Base-by-base conservation (phyloP, 2,329 filamentous ascomycete genomes). In the Xenoacremonium recifei region DNA sequence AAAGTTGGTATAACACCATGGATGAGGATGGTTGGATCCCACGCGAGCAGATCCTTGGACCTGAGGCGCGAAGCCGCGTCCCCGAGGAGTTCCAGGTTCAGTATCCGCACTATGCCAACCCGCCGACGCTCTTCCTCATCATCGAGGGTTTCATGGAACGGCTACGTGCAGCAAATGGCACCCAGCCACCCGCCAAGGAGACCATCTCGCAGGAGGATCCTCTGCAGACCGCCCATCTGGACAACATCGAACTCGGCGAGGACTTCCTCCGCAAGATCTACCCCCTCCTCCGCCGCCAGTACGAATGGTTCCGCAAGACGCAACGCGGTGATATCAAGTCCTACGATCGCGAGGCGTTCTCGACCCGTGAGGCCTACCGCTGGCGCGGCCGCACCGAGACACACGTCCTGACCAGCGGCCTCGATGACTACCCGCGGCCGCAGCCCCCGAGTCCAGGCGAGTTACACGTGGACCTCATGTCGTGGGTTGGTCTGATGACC, bases 1-100 rank as follows among this genome's bases (percentile, higher is more conserved):
- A 86, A 69, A 96, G 89, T 67, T 99, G 93, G 93, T 95, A 95
- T 70, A 89, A 85, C 50, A 79, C 95, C 15, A 96, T 97, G 80
- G 93, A 99, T 53, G 87, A 93, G 13, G 90, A 97, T 63, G 93
- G 93, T 40, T 99, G 93, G 93, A 97, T 99, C 61, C 89, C 85
- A 3, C 85, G 93, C 38, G 93, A 99, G 70, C 91, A 96, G 68
- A 97, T 99, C 45, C 79, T 99, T 3, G 93, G 93, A 2, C 68
- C 79, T 3, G 93, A 99, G 69, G 93, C 93, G 35, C 84, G 92
- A 49, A 96, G 87, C 76, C 97, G 96, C 68, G 93, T 99, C 2
- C 93, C 93, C 0, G 66, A 76, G 4, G 91, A 97, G 66, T 99
- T 99, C 64, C 91, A 95, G 58, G 80, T 90, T 12, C 93, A 97